These are phyloP conservation scores for Paecilomyces formosus DNA, from an alignment of 2,329 filamentous ascomycete species.

Conservation along the genomic window DNA sequence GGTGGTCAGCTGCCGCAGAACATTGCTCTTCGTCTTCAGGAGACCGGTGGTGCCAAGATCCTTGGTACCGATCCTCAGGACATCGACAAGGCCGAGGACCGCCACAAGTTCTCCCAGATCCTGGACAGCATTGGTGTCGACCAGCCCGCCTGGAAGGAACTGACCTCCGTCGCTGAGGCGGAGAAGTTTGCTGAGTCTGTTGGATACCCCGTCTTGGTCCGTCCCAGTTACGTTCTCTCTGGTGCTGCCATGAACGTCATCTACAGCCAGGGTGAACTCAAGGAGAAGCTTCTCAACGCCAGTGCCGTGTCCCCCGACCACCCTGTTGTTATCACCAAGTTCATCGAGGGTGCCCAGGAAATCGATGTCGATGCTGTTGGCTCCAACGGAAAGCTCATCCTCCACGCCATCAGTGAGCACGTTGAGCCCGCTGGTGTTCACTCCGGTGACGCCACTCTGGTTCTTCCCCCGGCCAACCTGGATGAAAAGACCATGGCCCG, in stretches of 20 bases:
- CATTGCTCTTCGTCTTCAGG: constrained; percentile 89
- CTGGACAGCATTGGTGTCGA: constrained; percentile 94
- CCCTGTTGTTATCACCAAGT: constrained; percentile 96
- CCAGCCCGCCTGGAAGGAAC: constrained; percentile 96
- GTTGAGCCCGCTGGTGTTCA: constrained; percentile 96
- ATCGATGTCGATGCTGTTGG: constrained; percentile 95
- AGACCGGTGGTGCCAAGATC: constrained; percentile 80
- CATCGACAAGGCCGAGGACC: constrained; percentile 96
- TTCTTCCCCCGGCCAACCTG: constrained; percentile 78
- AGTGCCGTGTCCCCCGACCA: constrained; percentile 89
- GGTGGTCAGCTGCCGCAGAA: constrained; percentile 96
- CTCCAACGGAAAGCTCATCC: constrained; percentile 72
- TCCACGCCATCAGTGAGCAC: constrained; percentile 93
- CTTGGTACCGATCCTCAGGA: constrained; percentile 88
- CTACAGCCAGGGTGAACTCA: constrained; percentile 75
- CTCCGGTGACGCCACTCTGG: constrained; percentile 91
- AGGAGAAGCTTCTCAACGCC: constrained; percentile 89
- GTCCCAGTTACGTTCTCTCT: constrained; percentile 90
- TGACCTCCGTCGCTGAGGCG: constrained; percentile 83
- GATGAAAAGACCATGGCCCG: constrained; percentile 72
- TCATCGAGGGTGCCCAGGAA: constrained; percentile 93
- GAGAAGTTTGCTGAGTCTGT: constrained; percentile 78
- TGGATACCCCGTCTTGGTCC: constrained; percentile 88
- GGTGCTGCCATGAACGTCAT: constrained; percentile 99
- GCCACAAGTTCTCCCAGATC: constrained; percentile 97